These are phyloP conservation scores for Calvatia gigantea DNA, from an alignment of 768 basidiomycete genomes.

Conservation along the genomic window DNA sequence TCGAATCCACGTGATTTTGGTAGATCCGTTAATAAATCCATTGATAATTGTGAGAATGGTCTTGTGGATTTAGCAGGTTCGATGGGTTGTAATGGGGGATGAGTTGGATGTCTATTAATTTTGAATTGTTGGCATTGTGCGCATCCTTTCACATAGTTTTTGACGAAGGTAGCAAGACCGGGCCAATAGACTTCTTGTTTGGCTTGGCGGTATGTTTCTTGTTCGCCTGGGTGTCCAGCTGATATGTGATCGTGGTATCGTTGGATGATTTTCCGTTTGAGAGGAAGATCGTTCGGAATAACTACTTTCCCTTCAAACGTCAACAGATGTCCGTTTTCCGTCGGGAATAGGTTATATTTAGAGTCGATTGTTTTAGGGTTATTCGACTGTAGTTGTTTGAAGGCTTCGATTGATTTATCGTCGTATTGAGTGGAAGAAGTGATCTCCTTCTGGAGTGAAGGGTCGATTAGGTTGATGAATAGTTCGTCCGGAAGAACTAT, in stretches of 20 bases:
- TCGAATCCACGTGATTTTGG: background rate
- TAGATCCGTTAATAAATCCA: slow-evolving; percentile 4
- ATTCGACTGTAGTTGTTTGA: too few relatives aligned
- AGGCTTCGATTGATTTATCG: too few relatives aligned
- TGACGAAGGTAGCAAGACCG: background rate
- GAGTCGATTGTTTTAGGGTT: too few relatives aligned
- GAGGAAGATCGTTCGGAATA: too few relatives aligned
- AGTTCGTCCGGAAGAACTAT: slow-evolving; percentile 12
- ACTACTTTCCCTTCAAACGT: too few relatives aligned
- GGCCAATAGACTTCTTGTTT: background rate
- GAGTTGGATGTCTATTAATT: slow-evolving; percentile 12
- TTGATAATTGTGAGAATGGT: background rate
- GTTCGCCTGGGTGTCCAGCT: background rate
- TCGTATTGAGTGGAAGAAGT: background rate
- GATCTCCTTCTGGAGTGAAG: slow-evolving; percentile 3
- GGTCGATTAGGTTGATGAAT: slow-evolving; percentile 14
- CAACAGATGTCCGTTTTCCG: too few relatives aligned
- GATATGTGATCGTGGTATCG: background rate
- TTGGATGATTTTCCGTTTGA: background rate
- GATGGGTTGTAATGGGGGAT: slow-evolving; percentile 8
- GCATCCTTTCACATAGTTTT: slow-evolving; percentile 13
- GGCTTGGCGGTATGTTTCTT: background rate
- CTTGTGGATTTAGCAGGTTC: background rate
- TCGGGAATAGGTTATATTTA: too few relatives aligned
- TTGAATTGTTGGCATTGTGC: slow-evolving; percentile 14